Conservation (phyloP, 768 basidiomycete species). For the Suillus plorans region DNA sequence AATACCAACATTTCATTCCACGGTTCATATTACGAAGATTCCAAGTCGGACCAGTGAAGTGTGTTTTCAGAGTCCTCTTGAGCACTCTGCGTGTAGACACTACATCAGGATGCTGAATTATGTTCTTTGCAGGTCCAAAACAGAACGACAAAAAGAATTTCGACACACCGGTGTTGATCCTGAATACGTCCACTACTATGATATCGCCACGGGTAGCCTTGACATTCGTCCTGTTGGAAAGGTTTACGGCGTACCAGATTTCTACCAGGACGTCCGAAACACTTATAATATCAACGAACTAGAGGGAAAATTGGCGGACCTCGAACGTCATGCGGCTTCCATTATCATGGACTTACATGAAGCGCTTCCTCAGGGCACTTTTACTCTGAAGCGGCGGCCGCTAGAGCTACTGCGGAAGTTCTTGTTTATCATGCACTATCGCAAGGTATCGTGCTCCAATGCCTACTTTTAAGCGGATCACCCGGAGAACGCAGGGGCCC, state of each 20-base stretch:
- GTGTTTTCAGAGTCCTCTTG: neutral
- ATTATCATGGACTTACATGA: conserved; percentile 21
- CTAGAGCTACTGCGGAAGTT: too few relatives aligned
- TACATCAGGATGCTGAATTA: neutral
- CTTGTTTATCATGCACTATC: too few relatives aligned
- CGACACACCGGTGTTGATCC: conserved; percentile 9
- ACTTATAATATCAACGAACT: conserved; percentile 24
- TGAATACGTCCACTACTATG: conserved; percentile 12
- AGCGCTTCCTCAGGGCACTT: conserved; percentile 4
- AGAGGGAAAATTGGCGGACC: conserved; percentile 26
- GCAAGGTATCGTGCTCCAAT: too few relatives aligned
- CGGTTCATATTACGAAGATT: conserved; percentile 13
- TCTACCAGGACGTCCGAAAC: conserved; percentile 27
- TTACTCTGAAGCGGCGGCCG: conserved; percentile 22
- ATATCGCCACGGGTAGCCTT: conserved; percentile 9
- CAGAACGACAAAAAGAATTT: conserved; percentile 10
- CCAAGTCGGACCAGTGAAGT: conserved; percentile 12
- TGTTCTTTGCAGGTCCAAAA: conserved; percentile 8
- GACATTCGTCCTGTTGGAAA: conserved; percentile 12
- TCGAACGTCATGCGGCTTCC: conserved; percentile 29
- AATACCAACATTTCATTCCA: conserved; percentile 15
- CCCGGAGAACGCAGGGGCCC: too few relatives aligned
- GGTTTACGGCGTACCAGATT: conserved; percentile 20
- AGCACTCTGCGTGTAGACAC: neutral
- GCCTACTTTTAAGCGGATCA: too few relatives aligned